Percentiles rank a stretch among this genome's conserved stretches.
These are phyloP conservation scores for Sporothrix brunneoviolacea DNA, from an alignment of 2,329 filamentous ascomycete genomes.

Conservation along the genomic window DNA sequence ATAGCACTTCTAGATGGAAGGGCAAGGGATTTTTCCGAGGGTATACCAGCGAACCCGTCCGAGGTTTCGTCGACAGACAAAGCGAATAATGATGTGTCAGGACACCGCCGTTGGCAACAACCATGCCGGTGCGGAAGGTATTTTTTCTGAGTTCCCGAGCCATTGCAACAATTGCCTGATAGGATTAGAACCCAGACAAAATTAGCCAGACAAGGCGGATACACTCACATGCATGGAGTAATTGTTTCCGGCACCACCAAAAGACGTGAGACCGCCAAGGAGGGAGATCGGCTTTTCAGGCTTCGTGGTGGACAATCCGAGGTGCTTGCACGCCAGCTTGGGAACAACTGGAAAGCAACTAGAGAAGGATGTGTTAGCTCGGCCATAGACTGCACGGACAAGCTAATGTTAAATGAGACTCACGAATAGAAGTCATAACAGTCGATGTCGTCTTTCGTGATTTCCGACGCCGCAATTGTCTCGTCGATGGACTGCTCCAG, in stretches of 20 bases:
- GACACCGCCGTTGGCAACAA: constrained; percentile 13
- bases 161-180: constrained; percentile 12
- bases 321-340: constrained; percentile 13
- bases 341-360: constrained; percentile 14
- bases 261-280: constrained; percentile 13
- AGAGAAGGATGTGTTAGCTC: neutral
- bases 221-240: constrained; percentile 13
- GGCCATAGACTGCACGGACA: neutral
- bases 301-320: constrained; percentile 3
- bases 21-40: constrained; percentile 9
- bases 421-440: constrained; percentile 13
- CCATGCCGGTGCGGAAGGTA: constrained; percentile 4
- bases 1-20: neutral
- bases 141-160: constrained; percentile 4
- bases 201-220: neutral
- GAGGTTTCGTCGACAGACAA: neutral
- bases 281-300: constrained; percentile 10
- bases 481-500: constrained; percentile 10
- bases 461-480: constrained; percentile 7
- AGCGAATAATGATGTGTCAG: constrained; percentile 13
- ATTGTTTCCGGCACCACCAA: constrained; percentile 17
- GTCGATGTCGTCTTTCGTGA: constrained; percentile 3
- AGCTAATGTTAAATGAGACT: neutral
- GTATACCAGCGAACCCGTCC: neutral
- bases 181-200: no score